Evolutionary conservation across 495 filamentous ascomycete genomes (phyloP).

Genomic region (Neurospora discreta): DNA sequence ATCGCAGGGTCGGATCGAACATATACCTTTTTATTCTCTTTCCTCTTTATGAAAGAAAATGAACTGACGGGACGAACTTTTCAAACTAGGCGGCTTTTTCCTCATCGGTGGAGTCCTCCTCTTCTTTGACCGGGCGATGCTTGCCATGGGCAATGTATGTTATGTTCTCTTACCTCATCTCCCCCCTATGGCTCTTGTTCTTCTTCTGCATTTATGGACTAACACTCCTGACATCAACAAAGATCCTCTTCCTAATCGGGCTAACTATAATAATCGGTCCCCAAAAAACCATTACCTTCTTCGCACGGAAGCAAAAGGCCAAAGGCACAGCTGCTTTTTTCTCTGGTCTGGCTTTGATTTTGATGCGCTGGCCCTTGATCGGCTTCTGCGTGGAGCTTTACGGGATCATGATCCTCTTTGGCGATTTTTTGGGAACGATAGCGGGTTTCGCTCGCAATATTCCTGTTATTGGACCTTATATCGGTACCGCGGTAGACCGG

Average conservation of each 20-base stretch:
- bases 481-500: constrained; percentile 56
- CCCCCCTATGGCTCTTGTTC: too few relatives aligned
- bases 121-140: constrained; percentile 97
- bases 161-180: too few relatives aligned
- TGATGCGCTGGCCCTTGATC: constrained; percentile 76
- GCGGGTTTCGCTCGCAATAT: constrained; percentile 74
- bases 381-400: constrained; percentile 88
- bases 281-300: constrained; percentile 82
- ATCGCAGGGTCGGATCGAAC: neutral
- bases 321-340: constrained; percentile 87
- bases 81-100: constrained; percentile 68
- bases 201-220: too few relatives aligned
- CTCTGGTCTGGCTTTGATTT: constrained; percentile 56
- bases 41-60: too few relatives aligned
- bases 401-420: constrained; percentile 86
- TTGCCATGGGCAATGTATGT: constrained; percentile 31
- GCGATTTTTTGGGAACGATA: constrained; percentile 91
- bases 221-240: too few relatives aligned
- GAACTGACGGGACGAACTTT: constrained; percentile 6
- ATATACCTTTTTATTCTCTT: too few relatives aligned
- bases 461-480: constrained; percentile 76
- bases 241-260: constrained; percentile 93
- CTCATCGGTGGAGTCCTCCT: constrained; percentile 83
- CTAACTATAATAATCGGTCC: constrained; percentile 92
- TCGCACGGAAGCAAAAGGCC: constrained; percentile 82